These are phyloP conservation scores for Kurtzmaniella fragi DNA, from an alignment of 805 yeast species.

Conservation along the genomic window DNA sequence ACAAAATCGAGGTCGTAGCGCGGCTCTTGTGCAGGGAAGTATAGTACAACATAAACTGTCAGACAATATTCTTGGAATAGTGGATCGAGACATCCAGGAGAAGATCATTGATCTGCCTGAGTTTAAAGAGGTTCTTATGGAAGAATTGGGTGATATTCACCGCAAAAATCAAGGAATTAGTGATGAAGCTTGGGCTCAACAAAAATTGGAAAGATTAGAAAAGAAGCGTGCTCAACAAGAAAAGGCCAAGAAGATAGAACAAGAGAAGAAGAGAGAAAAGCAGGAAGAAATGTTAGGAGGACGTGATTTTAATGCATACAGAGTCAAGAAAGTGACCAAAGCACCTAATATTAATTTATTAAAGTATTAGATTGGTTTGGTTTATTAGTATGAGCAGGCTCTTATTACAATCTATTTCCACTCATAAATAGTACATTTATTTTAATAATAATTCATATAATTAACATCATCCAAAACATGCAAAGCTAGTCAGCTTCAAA, in stretches of 20 bases:
- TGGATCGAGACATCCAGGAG: slow-evolving; percentile 40
- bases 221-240: slow-evolving; percentile 9
- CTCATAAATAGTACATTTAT: no score
- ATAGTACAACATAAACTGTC: slow-evolving; percentile 20
- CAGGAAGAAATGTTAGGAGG: slow-evolving; percentile 12
- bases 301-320: slow-evolving; percentile 4
- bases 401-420: no score
- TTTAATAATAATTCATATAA: neutral
- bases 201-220: slow-evolving; percentile 9
- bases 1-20: slow-evolving; percentile 46
- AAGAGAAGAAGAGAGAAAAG: slow-evolving; percentile 7
- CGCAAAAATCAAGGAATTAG: slow-evolving; percentile 28
- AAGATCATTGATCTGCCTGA: slow-evolving; percentile 39
- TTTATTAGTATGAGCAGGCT: no score
- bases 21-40: slow-evolving; percentile 50
- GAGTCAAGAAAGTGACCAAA: slow-evolving; percentile 21
- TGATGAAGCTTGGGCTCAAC: slow-evolving; percentile 35
- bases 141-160: slow-evolving; percentile 29
- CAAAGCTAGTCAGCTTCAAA: slow-evolving; percentile 34
- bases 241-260: slow-evolving; percentile 10
- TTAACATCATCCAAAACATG: neutral
- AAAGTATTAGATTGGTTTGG: no score
- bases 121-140: slow-evolving; percentile 27
- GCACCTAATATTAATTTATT: slow-evolving; percentile 29
- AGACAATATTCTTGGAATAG: slow-evolving; percentile 29